Percentiles rank a stretch among this genome's conserved stretches.
phyloP scores from a whole-genome alignment of 208 protist species.

The Trypanosoma lewisi region DNA sequence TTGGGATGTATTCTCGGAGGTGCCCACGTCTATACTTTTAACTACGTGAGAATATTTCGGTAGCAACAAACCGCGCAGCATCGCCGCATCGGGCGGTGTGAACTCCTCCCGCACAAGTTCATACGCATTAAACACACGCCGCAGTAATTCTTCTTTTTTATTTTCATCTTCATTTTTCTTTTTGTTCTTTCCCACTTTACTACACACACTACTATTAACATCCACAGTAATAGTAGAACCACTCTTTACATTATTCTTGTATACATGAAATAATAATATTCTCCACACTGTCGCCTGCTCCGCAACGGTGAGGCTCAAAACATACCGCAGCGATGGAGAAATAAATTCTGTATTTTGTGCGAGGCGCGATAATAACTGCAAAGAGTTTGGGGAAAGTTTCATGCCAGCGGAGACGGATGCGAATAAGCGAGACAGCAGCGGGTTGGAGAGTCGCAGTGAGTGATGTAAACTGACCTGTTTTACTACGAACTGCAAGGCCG shows the following conservation, averaged over 20 bases:
- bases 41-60: neutral
- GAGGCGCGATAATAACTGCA: slow-evolving; percentile 13
- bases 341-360: slow-evolving; percentile 19
- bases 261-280: neutral
- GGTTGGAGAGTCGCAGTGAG: slow-evolving; percentile 9
- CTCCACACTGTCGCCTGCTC: slow-evolving; percentile 27
- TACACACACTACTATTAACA: no score
- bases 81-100: slow-evolving; percentile 8
- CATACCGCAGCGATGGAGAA: slow-evolving; percentile 17
- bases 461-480: slow-evolving; percentile 18
- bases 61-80: slow-evolving; percentile 11
- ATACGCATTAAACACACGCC: neutral
- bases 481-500: slow-evolving; percentile 15
- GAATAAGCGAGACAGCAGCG: slow-evolving; percentile 19
- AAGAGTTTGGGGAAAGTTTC: neutral
- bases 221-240: no score
- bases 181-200: neutral
- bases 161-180: neutral
- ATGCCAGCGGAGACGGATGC: slow-evolving; percentile 8
- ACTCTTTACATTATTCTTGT: no score
- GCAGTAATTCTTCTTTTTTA: slow-evolving; percentile 1
- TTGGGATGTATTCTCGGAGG: neutral
- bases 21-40: neutral
- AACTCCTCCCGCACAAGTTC: slow-evolving; percentile 15
- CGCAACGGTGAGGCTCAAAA: slow-evolving; percentile 16